Conservation (phyloP, 1,284 basidiomycete species). For the Meripilus lineatus region DNA sequence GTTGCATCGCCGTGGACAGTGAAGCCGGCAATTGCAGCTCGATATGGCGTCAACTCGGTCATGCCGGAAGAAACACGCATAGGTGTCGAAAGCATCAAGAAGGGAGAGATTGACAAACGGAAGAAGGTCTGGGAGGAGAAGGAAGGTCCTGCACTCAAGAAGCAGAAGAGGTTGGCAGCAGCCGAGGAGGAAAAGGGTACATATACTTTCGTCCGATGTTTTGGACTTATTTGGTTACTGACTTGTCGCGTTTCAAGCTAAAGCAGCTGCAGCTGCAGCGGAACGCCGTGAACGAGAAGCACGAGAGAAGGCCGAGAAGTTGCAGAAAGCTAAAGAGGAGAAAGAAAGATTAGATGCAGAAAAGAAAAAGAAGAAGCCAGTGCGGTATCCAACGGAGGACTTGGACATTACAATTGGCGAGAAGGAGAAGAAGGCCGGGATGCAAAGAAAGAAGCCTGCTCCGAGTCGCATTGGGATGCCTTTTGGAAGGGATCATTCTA, state of each 20-base stretch:
- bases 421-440: conserved; percentile 74
- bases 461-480: conserved; percentile 64
- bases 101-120: conserved; percentile 84
- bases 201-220: background rate
- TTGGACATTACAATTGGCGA: conserved; percentile 73
- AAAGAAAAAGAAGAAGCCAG: conserved; percentile 84
- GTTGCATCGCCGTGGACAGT: conserved; percentile 95
- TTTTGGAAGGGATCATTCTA: conserved; percentile 64
- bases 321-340: conserved; percentile 64
- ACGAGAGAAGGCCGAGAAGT: conserved; percentile 60
- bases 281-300: conserved; percentile 66
- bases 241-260: conserved; percentile 13
- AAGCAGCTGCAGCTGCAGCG: conserved; percentile 34
- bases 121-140: conserved; percentile 87
- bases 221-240: background rate
- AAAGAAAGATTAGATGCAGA: conserved; percentile 65
- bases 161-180: conserved; percentile 66
- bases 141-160: conserved; percentile 72
- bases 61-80: conserved; percentile 84
- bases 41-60: conserved; percentile 78
- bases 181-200: conserved; percentile 75
- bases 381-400: conserved; percentile 85
- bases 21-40: conserved; percentile 76
- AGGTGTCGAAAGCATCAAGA: conserved; percentile 76
- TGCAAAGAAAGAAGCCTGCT: conserved; percentile 63